Base-by-base conservation (phyloP, 768 basidiomycete genomes). In the Suillus subluteus region DNA sequence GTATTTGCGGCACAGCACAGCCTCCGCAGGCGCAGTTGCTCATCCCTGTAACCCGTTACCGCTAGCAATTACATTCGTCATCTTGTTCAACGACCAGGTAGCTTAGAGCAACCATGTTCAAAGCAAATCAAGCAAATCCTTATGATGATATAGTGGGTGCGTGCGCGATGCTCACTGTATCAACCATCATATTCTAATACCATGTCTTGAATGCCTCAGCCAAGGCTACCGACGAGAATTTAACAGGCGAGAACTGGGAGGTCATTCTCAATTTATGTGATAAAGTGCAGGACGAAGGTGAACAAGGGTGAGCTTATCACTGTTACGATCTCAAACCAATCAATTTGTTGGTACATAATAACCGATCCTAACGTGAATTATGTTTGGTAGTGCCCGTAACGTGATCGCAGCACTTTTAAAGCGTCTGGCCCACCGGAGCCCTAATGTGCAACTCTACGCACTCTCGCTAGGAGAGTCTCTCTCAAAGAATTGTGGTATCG, bases 181-280 rank as follows among this genome's bases (percentile, higher is more conserved):
- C 30, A 38, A 41, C 43, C 40, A 48, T 66, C 13, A 68, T 68
- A 54, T 52, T 52, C 38, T 18, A n/a, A 65, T n/a, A 21, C 41
- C 21, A 7, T 8, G n/a, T 41, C 21, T 65, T 23, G 43, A 35
- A 41, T 30, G 2, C 16, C 23, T 59, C 78, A 98, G 96, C 79
- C 72, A 97, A 98, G 80, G 92, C 97, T 41, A 99, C 98, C n/a
- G 95, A 96, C 77, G 98, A 99, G 86, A 96, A 95, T 77, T 82
- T 96, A 66, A 96, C 96, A 0, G 84, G 85, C 64, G 97, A 98
- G 81, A 94, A 98, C 78, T 99, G 98, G 98, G 96, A 96, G 75
- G 82, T 95, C 66, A 94, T 96, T 68, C 75, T 98, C 59, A 95
- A 92, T 72, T 79, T 99, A n/a, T 98, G 96, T 72, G 98, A 99